Conservation (phyloP, 805 yeast species). For the Komagataella pseudopastoris region DNA sequence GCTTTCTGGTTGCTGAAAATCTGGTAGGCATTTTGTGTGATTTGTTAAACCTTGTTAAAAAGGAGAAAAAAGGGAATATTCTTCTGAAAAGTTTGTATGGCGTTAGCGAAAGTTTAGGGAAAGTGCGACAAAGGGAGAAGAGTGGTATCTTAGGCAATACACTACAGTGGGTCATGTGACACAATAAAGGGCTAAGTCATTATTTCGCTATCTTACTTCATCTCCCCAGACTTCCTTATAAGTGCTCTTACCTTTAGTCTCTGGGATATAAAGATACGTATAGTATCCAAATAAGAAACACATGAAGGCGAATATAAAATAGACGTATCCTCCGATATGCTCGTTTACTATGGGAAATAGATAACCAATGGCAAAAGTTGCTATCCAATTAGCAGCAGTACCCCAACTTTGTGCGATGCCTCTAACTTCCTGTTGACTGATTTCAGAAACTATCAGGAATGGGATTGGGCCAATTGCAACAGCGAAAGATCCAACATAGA, state of each 20-base stretch:
- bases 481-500: slow-evolving; percentile 78
- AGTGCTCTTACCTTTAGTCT: slow-evolving; percentile 52
- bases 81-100: background rate
- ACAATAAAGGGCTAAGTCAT: background rate
- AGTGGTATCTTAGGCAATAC: background rate
- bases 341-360: slow-evolving; percentile 63
- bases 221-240: slow-evolving; percentile 59
- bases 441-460: slow-evolving; percentile 74
- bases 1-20: slow-evolving; percentile 98
- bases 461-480: slow-evolving; percentile 95
- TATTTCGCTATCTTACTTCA: background rate
- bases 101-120: background rate
- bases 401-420: slow-evolving; percentile 91
- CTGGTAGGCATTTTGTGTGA: slow-evolving; percentile 82
- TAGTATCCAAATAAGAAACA: slow-evolving; percentile 37
- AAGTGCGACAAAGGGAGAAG: background rate
- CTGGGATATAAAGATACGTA: slow-evolving; percentile 44
- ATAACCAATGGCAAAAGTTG: slow-evolving; percentile 73
- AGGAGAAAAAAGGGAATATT: background rate
- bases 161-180: background rate
- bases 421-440: slow-evolving; percentile 69
- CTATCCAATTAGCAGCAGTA: slow-evolving; percentile 80
- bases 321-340: slow-evolving; percentile 65
- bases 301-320: slow-evolving; percentile 52
- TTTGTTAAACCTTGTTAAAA: background rate